A percentile compares a stretch with the other conserved stretches of the same genome.
Conservation (phyloP, 2,329 filamentous ascomycete species). For the Zalaria sp. region DNA sequence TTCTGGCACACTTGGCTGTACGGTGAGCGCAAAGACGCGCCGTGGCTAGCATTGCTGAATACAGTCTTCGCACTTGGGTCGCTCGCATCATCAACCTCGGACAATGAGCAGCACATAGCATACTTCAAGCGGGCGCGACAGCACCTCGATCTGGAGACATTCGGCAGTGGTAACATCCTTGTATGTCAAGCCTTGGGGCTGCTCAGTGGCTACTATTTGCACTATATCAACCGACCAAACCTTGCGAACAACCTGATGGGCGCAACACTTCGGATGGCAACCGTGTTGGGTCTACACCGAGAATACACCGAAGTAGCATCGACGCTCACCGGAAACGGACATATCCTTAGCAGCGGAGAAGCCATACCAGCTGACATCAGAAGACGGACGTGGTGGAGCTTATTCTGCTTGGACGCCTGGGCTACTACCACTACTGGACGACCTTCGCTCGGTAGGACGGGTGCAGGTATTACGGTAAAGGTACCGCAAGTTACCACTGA, state of each 20-base stretch:
- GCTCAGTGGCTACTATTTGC: slow-evolving; percentile 18
- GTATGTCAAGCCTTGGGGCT: slow-evolving; percentile 17
- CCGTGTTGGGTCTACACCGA: slow-evolving; percentile 16
- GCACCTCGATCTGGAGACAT: slow-evolving; percentile 15
- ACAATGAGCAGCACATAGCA: slow-evolving; percentile 13
- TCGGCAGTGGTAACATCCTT: slow-evolving; percentile 16
- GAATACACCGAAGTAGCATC: slow-evolving; percentile 17
- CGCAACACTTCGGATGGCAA: slow-evolving; percentile 18
- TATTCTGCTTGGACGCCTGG: slow-evolving; percentile 64
- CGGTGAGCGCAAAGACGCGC: slow-evolving; percentile 13
- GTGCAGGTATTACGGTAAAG: slow-evolving; percentile 52
- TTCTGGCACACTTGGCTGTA: slow-evolving; percentile 18
- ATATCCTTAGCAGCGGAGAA: slow-evolving; percentile 26
- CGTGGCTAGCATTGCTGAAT: slow-evolving; percentile 18
- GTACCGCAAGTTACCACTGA: slow-evolving; percentile 34
- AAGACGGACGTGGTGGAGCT: slow-evolving; percentile 58
- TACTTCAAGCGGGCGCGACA: slow-evolving; percentile 17
- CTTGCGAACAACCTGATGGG: slow-evolving; percentile 19
- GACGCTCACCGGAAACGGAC: slow-evolving; percentile 16
- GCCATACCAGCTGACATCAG: slow-evolving; percentile 43
- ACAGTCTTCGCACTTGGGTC: slow-evolving; percentile 18
- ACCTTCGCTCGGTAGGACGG: slow-evolving; percentile 54
- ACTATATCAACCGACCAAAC: slow-evolving; percentile 18
- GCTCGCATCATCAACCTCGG: slow-evolving; percentile 13
- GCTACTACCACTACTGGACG: slow-evolving; percentile 56